phyloP scores from a whole-genome alignment of 768 basidiomycete genomes.

The Auricularia heimuer region DNA sequence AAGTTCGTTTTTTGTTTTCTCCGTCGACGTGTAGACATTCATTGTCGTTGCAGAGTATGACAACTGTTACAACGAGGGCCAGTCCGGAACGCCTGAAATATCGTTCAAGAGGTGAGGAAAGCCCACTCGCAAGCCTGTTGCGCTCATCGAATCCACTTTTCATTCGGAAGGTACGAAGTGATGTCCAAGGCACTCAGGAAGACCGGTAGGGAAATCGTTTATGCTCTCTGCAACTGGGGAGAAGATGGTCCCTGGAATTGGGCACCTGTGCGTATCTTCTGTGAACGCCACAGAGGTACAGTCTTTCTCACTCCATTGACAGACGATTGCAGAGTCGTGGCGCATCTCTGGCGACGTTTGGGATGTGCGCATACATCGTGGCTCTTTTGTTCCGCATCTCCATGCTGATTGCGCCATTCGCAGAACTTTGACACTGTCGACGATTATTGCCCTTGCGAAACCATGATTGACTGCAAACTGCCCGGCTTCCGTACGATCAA shows the following conservation, averaged over 20 bases:
- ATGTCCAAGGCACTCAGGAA: slow-evolving; percentile 30
- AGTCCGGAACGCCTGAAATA: slow-evolving; percentile 24
- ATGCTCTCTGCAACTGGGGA: slow-evolving; percentile 33
- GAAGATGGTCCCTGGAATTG: slow-evolving; percentile 33
- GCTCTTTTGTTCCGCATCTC: too few relatives aligned
- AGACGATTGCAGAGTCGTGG: slow-evolving; percentile 18
- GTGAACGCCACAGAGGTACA: not conserved
- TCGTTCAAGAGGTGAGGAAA: slow-evolving; percentile 19
- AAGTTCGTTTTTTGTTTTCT: slow-evolving; percentile 13
- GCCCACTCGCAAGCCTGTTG: not conserved
- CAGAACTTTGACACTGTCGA: slow-evolving; percentile 27
- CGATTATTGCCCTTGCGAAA: slow-evolving; percentile 28
- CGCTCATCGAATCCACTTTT: not conserved
- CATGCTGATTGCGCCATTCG: not conserved
- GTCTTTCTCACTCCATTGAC: not conserved
- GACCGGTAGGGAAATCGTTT: slow-evolving; percentile 30
- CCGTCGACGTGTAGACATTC: not conserved
- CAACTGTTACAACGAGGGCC: slow-evolving; percentile 32
- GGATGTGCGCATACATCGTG: slow-evolving; percentile 6
- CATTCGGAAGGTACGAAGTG: slow-evolving; percentile 18
- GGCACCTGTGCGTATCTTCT: slow-evolving; percentile 13
- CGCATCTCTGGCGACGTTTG: slow-evolving; percentile 18
- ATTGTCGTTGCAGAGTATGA: slow-evolving; percentile 23
- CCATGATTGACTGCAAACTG: slow-evolving; percentile 28
- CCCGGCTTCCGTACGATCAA: slow-evolving; percentile 25